Evolutionary conservation across 2,329 filamentous ascomycete species (phyloP).

Genomic region (Didymella lethalis): DNA sequence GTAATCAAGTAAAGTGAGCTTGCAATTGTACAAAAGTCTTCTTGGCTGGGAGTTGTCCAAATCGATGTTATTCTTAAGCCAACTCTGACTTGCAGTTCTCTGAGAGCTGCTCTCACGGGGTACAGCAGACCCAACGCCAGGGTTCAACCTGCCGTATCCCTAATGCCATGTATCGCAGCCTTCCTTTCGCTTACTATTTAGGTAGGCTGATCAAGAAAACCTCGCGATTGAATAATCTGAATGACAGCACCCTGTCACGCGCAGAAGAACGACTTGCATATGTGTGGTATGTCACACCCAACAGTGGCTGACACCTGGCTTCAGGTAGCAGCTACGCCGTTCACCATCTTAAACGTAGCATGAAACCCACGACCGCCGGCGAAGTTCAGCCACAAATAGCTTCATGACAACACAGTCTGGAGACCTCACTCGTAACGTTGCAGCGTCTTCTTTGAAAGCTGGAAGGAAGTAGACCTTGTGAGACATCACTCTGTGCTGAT

Average conservation of each 20-base stretch:
- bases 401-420: background rate
- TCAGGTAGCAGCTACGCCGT: background rate
- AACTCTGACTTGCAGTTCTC: constrained; percentile 11
- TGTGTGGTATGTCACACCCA: background rate
- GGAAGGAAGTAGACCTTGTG: background rate
- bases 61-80: background rate
- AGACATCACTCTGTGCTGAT: background rate
- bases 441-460: background rate
- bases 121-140: constrained; percentile 4
- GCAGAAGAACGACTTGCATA: constrained; percentile 16
- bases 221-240: background rate
- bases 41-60: background rate
- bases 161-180: constrained; percentile 13
- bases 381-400: background rate
- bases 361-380: background rate
- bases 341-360: background rate
- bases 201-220: background rate
- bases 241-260: constrained; percentile 1
- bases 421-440: background rate
- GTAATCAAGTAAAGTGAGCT: background rate
- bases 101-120: background rate
- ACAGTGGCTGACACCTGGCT: background rate
- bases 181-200: constrained; percentile 4
- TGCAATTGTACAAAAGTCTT: background rate
- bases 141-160: constrained; percentile 7